Percentiles rank a stretch among this genome's conserved stretches.
Conservation (phyloP, 352 stramenopile species). For the Globisporangium megalacanthum region DNA sequence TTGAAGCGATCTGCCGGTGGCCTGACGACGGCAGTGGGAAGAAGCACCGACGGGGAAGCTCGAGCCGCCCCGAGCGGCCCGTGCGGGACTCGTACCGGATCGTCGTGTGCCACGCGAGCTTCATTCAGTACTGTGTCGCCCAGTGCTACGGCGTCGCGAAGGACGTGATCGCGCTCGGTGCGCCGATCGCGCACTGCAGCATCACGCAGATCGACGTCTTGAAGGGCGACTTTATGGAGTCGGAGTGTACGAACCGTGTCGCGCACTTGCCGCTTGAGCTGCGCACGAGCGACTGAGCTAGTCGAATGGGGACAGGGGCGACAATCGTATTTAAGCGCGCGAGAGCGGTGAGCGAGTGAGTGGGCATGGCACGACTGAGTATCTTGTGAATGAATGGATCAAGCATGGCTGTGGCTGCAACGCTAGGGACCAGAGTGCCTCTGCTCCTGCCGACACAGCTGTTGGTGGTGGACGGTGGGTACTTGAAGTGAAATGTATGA, state of each 20-base stretch:
- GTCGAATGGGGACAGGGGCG: background rate
- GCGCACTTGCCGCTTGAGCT: conserved; percentile 65
- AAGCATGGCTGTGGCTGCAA: background rate
- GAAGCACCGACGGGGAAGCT: conserved; percentile 10
- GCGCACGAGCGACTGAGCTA: conserved; percentile 60
- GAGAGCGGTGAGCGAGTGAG: background rate
- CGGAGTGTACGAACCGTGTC: conserved; percentile 58
- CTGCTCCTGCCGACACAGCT: background rate
- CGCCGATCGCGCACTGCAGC: conserved; percentile 69
- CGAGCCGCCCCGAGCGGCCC: background rate
- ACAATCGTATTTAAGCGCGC: background rate
- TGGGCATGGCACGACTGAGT: background rate
- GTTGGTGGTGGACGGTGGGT: background rate
- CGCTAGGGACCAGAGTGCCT: too few species aligned
- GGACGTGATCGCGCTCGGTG: conserved; percentile 72
- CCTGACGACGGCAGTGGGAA: conserved; percentile 24
- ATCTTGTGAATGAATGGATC: background rate
- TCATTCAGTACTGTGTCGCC: conserved; percentile 71
- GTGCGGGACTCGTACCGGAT: conserved; percentile 55
- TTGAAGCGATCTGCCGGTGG: conserved; percentile 60
- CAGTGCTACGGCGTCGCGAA: conserved; percentile 59
- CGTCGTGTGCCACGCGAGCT: conserved; percentile 71
- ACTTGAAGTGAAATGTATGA: too few species aligned
- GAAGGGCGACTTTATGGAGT: conserved; percentile 38
- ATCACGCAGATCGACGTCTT: conserved; percentile 63